phyloP scores from a whole-genome alignment of 352 stramenopile species.

The Phytophthora kernoviae region DNA sequence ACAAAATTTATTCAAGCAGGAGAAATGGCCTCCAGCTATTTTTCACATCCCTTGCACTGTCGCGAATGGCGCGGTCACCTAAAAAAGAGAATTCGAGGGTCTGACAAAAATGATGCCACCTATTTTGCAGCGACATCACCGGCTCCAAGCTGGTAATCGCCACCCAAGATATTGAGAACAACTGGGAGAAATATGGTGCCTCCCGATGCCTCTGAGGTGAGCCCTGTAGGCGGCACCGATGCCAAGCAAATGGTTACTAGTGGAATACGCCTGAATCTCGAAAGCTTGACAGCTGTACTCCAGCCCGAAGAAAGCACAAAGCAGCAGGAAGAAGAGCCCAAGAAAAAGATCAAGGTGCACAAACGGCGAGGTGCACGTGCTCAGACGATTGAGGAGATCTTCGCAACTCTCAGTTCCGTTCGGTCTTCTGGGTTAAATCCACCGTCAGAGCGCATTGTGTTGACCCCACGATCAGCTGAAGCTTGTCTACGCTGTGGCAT shows the following conservation, averaged over 20 bases:
- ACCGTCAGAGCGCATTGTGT: constrained; percentile 72
- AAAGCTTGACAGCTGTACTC: constrained; percentile 18
- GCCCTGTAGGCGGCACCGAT: not conserved
- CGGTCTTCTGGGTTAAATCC: constrained; percentile 75
- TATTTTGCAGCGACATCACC: constrained; percentile 9
- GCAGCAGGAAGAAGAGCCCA: constrained; percentile 12
- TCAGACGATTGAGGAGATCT: constrained; percentile 80
- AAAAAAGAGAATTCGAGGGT: constrained; percentile 16
- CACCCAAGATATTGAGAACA: not conserved
- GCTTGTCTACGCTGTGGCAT: constrained; percentile 90
- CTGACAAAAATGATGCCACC: constrained; percentile 17
- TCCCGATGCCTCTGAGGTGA: not conserved
- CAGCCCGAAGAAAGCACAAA: not conserved
- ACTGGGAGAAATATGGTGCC: constrained; percentile 13
- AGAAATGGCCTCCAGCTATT: constrained; percentile 17
- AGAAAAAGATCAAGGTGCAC: constrained; percentile 59
- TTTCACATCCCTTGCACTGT: constrained; percentile 8
- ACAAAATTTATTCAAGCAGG: no score
- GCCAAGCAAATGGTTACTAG: constrained; percentile 1
- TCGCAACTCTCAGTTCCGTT: constrained; percentile 74
- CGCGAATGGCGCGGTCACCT: constrained; percentile 4
- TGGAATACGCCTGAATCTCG: constrained; percentile 38
- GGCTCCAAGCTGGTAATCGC: constrained; percentile 2
- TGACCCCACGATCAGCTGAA: constrained; percentile 90
- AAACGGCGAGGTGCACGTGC: constrained; percentile 65